phyloP scores from a whole-genome alignment of 352 stramenopile genomes.

The Pythium monospermum region DNA sequence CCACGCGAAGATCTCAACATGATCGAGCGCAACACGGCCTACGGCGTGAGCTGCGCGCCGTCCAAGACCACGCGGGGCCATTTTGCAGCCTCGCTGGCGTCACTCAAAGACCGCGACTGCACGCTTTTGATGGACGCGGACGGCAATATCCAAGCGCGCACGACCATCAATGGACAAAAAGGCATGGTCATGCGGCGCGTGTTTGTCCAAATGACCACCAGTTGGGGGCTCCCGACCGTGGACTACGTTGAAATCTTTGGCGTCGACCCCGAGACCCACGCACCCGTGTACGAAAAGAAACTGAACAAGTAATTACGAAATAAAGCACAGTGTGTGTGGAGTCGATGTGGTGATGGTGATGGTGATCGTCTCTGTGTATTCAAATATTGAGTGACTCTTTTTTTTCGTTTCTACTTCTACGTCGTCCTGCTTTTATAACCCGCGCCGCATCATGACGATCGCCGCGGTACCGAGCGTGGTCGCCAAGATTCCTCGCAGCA shows the following conservation, averaged over 20 bases:
- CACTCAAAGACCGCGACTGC: constrained; percentile 68
- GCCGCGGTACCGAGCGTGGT: constrained; percentile 60
- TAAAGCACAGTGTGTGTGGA: background rate
- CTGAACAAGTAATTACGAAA: constrained; percentile 48
- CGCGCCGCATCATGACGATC: constrained; percentile 72
- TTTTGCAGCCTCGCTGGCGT: constrained; percentile 45
- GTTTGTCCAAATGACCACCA: constrained; percentile 80
- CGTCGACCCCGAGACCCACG: constrained; percentile 53
- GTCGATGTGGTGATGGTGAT: no score
- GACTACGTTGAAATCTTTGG: constrained; percentile 83
- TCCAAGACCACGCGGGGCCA: constrained; percentile 26
- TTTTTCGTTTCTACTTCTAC: no score
- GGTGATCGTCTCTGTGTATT: no score
- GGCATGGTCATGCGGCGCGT: constrained; percentile 67
- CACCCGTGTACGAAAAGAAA: constrained; percentile 80
- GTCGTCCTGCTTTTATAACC: constrained; percentile 28
- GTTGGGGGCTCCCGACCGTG: constrained; percentile 75
- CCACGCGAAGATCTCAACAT: constrained; percentile 79
- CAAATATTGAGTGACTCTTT: no score
- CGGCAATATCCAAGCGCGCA: constrained; percentile 54
- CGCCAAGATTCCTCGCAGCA: constrained; percentile 59
- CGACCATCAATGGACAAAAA: constrained; percentile 61
- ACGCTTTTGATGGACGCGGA: constrained; percentile 49
- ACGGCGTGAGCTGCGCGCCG: constrained; percentile 50
- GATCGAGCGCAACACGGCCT: constrained; percentile 82